Base-by-base conservation (phyloP, 192 early-diverging fungal species). In the Physocladia obscura region DNA sequence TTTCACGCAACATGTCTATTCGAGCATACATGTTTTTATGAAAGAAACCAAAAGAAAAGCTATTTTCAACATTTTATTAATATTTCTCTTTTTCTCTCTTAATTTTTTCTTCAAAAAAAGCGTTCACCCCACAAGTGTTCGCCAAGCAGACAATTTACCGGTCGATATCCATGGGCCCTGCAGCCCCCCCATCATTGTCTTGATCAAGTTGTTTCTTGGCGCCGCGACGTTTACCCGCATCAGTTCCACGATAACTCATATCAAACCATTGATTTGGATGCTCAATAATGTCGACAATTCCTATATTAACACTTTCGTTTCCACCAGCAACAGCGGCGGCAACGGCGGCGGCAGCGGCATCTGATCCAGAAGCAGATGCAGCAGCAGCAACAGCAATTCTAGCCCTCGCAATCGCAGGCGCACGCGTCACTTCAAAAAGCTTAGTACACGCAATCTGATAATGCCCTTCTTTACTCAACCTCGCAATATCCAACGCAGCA, bases 261-360 rank as follows among this genome's bases (percentile, higher is more conserved):
- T 96, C 93, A 79, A 91, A 94, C 75, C 87, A 98, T 76, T 93
- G 90, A 80, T 98, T 98, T 13, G 96, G 96, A 81, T 97, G 94
- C 59, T 88, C 86, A 60, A 98, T 89, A n/a, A 88, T 68, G 31
- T 89, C 89, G 13, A 90, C 72, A 2, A 81, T 61, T 32, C 76
- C 65, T 8, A 44, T 13, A 44, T n/a, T n/a, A 44, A n/a, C 8
- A n/a, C n/a, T 44, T 30, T 69, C 71, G 51, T 57, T 57, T 8
- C 48, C 57, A 1, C 67, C 47, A 11, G 60, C 11, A 6, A 57
- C 40, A 61, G 59, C 36, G 21, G 31, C 24, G 11, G 35, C 26
- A 19, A 39, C 49, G 3, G 27, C 57, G n/a, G 30, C 57, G 13
- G 74, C 76, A 22, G 35, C 29, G 26, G 58, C 49, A 38, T 62